Base-by-base conservation (phyloP, 495 filamentous ascomycete species). In the Talaromyces nanjingensis region DNA sequence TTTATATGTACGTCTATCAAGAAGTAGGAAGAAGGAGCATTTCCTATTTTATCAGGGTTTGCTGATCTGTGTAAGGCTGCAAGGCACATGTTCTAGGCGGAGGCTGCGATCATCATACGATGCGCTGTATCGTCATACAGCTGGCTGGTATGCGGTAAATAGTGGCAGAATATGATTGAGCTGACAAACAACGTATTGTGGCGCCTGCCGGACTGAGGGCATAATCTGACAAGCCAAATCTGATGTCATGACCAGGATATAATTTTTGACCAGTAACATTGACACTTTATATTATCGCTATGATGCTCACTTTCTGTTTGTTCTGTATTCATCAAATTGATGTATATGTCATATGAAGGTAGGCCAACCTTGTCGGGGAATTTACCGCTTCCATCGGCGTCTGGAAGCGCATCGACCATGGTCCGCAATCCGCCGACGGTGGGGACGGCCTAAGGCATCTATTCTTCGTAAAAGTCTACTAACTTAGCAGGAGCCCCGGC, bases 331-430 rank as follows among this genome's bases (percentile, higher is more conserved):
- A 37, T 12, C 33, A 37, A 11, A 37, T 37, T 37, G 33, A 37
- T 37, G 33, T 8, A 37, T 42, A 37, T 37, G 1, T 12, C 5
- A 12, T 12, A 16, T 42, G 37, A n/a, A 42, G 37, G 37, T 12
- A 49, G 45, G n/a, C n/a, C 45, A 22, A 6, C n/a, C 45, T 49
- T 18, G 45, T 9, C 45, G 6, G 45, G n/a, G 45, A 49, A 49
- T 49, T 20, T 49, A 20, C 45, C 45, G 16, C 29, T 59, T 59
- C 56, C n/a, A 34, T n/a, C 22, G 29, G 56, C 56, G 56, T 59
- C 56, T 59, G 56, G 56, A 59, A 59, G 56, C 56, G 5, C 31
- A 34, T 59, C 22, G 56, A 59, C 56, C 56, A 29, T 55, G 52
- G 52, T 55, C 49, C 52, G 52, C 52, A 55, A 27, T 25, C 22